Evolutionary conservation across 2,329 filamentous ascomycete species (phyloP).

Genomic region (Neoarthrinium moseri): DNA sequence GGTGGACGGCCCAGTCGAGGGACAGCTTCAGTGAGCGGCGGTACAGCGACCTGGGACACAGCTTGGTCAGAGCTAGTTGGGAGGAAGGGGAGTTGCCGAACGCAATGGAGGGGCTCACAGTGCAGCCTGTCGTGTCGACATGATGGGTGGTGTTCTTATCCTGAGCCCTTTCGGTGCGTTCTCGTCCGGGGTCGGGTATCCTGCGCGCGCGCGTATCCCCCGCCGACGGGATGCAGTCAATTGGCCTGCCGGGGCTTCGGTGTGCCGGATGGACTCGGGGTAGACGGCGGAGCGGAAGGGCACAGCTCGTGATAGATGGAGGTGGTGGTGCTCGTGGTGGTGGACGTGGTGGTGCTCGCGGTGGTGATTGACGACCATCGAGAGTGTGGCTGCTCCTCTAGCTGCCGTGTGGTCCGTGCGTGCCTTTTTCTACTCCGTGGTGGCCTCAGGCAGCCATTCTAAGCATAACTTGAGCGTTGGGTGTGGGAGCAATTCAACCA

Average conservation of each 20-base stretch:
- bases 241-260: too few species aligned
- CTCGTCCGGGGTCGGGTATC: too few species aligned
- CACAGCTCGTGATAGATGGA: too few species aligned
- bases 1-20: conserved; percentile 92
- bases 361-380: not conserved
- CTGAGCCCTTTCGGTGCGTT: not conserved
- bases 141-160: conserved; percentile 21
- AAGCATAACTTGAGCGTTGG: too few species aligned
- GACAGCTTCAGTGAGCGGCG: conserved; percentile 89
- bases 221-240: too few species aligned
- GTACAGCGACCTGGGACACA: conserved; percentile 67
- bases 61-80: conserved; percentile 15
- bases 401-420: not conserved
- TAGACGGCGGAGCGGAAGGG: too few species aligned
- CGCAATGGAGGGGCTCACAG: conserved; percentile 48
- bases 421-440: not conserved
- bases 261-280: too few species aligned
- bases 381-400: not conserved
- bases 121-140: conserved; percentile 48
- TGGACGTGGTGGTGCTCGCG: too few species aligned
- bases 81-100: not conserved
- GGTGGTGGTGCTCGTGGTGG: too few species aligned
- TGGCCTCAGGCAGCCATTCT: too few species aligned
- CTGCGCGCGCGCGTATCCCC: too few species aligned
- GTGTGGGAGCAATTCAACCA: too few species aligned